Conservation (phyloP, 331 rosid genomes). For the Rhamnella rubrinervis region DNA sequence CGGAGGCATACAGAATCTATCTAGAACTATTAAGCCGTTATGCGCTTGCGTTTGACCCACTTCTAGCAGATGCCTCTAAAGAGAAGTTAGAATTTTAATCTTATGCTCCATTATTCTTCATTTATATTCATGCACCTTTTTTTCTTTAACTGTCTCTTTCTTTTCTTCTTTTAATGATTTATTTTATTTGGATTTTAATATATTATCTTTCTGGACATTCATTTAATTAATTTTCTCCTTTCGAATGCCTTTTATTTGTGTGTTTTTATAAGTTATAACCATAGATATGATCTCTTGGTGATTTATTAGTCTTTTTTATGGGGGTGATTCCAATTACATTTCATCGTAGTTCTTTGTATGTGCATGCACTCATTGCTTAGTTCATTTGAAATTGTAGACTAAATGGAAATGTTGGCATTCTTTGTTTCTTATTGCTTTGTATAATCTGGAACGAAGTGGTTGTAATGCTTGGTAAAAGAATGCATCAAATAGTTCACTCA, state of each 20-base stretch:
- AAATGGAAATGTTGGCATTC: neutral
- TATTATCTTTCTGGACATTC: no score
- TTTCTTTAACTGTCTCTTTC: neutral
- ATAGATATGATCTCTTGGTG: no score
- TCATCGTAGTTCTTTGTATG: no score
- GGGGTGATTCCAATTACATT: no score
- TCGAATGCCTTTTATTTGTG: no score
- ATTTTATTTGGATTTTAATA: no score
- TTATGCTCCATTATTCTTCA: no score
- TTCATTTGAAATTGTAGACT: neutral
- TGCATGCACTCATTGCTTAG: no score
- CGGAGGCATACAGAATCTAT: constrained; percentile 54
- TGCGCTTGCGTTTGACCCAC: constrained; percentile 46
- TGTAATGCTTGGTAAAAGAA: neutral
- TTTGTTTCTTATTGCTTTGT: neutral
- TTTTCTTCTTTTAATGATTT: no score
- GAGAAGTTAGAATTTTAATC: constrained; percentile 35
- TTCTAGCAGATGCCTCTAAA: constrained; percentile 11
- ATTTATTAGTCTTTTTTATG: no score
- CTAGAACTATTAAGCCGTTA: constrained; percentile 55
- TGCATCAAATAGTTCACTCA: neutral
- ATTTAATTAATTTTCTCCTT: no score
- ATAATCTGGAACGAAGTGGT: neutral
- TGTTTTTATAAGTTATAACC: no score
- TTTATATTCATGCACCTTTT: neutral